phyloP scores from a whole-genome alignment of 257 asterid genomes.

The Ligustrum vulgare region DNA sequence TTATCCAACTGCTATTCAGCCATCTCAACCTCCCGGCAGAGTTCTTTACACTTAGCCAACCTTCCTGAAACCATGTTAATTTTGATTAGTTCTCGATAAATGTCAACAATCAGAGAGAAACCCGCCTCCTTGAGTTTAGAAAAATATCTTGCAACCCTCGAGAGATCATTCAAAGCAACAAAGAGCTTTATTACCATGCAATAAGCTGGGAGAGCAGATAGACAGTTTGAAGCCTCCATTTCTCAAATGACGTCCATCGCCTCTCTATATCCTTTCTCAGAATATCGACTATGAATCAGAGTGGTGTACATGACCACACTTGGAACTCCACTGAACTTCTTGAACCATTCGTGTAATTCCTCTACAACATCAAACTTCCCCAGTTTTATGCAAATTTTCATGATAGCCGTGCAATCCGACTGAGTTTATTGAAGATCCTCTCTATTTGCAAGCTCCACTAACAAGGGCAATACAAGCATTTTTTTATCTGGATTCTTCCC shows the following conservation, averaged over 20 bases:
- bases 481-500: slow-evolving; percentile 68
- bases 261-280: slow-evolving; percentile 55
- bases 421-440: slow-evolving; percentile 57
- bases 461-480: slow-evolving; percentile 39
- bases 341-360: slow-evolving; percentile 69
- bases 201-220: slow-evolving; percentile 80
- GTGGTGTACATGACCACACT: slow-evolving; percentile 83
- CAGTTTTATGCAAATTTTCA: slow-evolving; percentile 64
- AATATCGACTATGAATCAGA: slow-evolving; percentile 59
- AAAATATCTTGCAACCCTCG: slow-evolving; percentile 63
- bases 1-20: slow-evolving; percentile 59
- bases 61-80: slow-evolving; percentile 62
- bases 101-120: slow-evolving; percentile 57
- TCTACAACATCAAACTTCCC: slow-evolving; percentile 68
- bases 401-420: slow-evolving; percentile 73
- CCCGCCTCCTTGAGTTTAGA: slow-evolving; percentile 74
- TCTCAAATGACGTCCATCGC: slow-evolving; percentile 81
- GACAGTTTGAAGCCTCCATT: slow-evolving; percentile 70
- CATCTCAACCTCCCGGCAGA: slow-evolving; percentile 72
- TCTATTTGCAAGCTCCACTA: slow-evolving; percentile 79
- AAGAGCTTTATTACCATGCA: slow-evolving; percentile 76
- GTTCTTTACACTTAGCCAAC: slow-evolving; percentile 64
- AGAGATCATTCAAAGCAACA: slow-evolving; percentile 61
- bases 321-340: slow-evolving; percentile 45
- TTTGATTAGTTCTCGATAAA: slow-evolving; percentile 49